These are phyloP conservation scores for Rubia peregrina DNA, from an alignment of 305 asterid species.

Conservation along the genomic window DNA sequence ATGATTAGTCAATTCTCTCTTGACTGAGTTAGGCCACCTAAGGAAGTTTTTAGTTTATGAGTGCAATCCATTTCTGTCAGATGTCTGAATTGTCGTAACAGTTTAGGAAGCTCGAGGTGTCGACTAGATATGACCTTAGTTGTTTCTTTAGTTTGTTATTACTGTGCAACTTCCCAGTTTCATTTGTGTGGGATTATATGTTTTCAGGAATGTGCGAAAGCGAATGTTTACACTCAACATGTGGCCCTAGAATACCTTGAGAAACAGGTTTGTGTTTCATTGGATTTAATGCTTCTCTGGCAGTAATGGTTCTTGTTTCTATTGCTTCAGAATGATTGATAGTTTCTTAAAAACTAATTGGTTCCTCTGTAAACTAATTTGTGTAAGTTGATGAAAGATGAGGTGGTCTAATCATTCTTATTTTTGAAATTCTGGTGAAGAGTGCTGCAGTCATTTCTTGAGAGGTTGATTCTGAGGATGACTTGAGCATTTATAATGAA, in stretches of 20 bases:
- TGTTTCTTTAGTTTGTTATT: background rate
- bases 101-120: background rate
- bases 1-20: background rate
- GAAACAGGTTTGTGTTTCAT: constrained; percentile 40
- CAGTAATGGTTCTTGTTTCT: background rate
- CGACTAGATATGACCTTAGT: background rate
- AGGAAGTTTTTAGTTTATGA: background rate
- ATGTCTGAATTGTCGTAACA: background rate
- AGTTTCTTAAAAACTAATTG: background rate
- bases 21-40: background rate
- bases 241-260: constrained; percentile 82
- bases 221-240: constrained; percentile 51
- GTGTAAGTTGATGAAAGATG: background rate
- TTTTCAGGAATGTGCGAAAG: constrained; percentile 80
- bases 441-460: background rate
- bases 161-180: background rate
- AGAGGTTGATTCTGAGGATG: background rate
- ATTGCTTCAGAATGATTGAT: background rate
- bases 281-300: background rate
- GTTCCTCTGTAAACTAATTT: background rate
- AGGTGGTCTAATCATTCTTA: background rate
- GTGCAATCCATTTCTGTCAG: background rate
- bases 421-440: background rate
- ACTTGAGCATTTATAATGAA: background rate
- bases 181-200: constrained; percentile 12